Evolutionary conservation across 2,329 filamentous ascomycete genomes (phyloP).

Genomic region (Trichoderma endophyticum): DNA sequence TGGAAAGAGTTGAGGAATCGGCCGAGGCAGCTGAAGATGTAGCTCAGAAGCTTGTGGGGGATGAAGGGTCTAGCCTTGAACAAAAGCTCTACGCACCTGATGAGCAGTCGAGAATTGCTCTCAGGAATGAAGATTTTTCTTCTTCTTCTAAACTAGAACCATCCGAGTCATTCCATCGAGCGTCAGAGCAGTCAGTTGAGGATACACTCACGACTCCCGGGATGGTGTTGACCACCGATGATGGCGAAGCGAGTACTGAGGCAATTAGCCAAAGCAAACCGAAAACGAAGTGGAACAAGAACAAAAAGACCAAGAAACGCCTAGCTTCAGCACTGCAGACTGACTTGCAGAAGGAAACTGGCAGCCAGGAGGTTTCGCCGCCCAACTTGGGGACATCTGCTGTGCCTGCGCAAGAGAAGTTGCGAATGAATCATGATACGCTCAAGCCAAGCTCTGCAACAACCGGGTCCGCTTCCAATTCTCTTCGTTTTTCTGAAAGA

Average conservation of each 20-base stretch:
- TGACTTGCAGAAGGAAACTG: not conserved
- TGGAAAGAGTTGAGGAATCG: not conserved
- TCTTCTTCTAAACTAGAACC: not conserved
- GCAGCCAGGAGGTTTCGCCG: not conserved
- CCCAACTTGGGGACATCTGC: not conserved
- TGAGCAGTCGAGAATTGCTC: not conserved
- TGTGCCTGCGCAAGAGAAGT: not conserved
- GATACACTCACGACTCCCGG: not conserved
- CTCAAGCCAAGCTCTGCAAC: not conserved
- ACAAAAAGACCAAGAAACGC: slow-evolving; percentile 27
- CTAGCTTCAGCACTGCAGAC: slow-evolving; percentile 2
- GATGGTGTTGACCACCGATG: not conserved
- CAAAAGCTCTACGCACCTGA: not conserved
- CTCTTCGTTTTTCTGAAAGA: slow-evolving; percentile 18
- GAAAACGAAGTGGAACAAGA: slow-evolving; percentile 19
- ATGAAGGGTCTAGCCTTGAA: not conserved
- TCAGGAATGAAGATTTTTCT: not conserved
- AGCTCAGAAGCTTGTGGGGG: not conserved
- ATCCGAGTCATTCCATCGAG: not conserved
- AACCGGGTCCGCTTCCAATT: not conserved
- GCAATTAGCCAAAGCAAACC: not conserved
- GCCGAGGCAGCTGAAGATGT: not conserved
- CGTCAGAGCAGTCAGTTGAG: not conserved
- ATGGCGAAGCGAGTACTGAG: not conserved
- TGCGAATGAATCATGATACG: too few species aligned